Conservation (phyloP, 305 asterid genomes). For the Petunia hybrid region DNA sequence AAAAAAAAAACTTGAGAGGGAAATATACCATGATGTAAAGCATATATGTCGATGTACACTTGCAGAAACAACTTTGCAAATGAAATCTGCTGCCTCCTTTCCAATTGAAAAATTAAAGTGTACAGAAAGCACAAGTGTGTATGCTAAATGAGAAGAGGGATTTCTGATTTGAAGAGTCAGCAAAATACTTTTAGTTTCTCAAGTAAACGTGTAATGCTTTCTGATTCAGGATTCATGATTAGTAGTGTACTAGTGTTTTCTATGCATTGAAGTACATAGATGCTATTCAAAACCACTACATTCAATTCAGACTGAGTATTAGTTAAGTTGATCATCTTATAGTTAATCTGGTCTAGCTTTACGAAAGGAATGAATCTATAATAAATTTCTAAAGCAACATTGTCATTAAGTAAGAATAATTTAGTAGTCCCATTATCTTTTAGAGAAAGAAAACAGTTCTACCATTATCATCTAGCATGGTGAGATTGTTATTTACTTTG, state of each 20-base stretch:
- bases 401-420: too few species aligned
- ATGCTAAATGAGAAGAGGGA: not conserved
- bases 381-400: too few species aligned
- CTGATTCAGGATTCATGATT: not conserved
- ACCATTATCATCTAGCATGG: too few species aligned
- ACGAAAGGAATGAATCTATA: too few species aligned
- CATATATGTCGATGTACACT: not conserved
- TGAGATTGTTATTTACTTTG: too few species aligned
- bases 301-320: too few species aligned
- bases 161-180: not conserved
- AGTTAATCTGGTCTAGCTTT: too few species aligned
- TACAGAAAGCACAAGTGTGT: not conserved
- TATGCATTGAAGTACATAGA: not conserved
- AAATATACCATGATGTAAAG: not conserved
- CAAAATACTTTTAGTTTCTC: not conserved
- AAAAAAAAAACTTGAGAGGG: not conserved
- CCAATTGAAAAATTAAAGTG: too few species aligned
- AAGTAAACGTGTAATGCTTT: not conserved
- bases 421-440: too few species aligned
- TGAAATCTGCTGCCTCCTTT: not conserved
- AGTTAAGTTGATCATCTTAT: too few species aligned
- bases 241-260: not conserved
- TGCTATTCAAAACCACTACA: too few species aligned
- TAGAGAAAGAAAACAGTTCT: too few species aligned
- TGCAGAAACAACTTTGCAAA: not conserved